Conservation (phyloP, 257 asterid species). For the Gentiana dahurica region DNA sequence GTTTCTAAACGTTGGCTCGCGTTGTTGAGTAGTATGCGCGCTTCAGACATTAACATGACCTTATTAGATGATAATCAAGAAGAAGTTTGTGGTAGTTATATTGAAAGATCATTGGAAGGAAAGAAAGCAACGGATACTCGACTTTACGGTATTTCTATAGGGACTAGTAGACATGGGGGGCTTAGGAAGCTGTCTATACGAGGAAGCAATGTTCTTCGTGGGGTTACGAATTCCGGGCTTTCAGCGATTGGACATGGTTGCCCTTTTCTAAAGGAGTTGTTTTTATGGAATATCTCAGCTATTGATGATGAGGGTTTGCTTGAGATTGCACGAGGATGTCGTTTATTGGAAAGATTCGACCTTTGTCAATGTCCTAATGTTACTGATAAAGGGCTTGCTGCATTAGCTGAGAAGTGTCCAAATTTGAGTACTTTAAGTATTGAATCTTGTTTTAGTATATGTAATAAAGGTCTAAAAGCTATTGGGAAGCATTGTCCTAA, state of each 20-base stretch:
- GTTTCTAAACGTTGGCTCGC: constrained; percentile 87
- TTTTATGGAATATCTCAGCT: constrained; percentile 64
- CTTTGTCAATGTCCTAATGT: constrained; percentile 63
- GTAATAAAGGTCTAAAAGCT: constrained; percentile 62
- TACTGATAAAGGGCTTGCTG: constrained; percentile 55
- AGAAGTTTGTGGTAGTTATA: constrained; percentile 60
- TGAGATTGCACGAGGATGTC: constrained; percentile 75
- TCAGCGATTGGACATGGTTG: constrained; percentile 74
- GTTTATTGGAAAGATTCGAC: constrained; percentile 64
- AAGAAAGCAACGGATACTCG: constrained; percentile 85
- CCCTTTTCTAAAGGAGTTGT: constrained; percentile 71
- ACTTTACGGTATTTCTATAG: constrained; percentile 84
- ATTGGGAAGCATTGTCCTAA: constrained; percentile 54
- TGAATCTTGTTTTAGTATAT: constrained; percentile 60
- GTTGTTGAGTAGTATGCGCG: constrained; percentile 47
- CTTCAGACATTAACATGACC: constrained; percentile 22
- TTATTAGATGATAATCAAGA: constrained; percentile 42
- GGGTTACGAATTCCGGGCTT: constrained; percentile 58
- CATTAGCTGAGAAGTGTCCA: constrained; percentile 58
- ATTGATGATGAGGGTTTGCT: constrained; percentile 70
- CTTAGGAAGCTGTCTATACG: constrained; percentile 79
- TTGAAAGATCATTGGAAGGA: constrained; percentile 83
- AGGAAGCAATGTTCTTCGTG: constrained; percentile 52
- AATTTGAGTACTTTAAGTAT: constrained; percentile 48
- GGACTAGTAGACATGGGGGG: constrained; percentile 89